Percentiles rank a stretch among this genome's conserved stretches.
These are phyloP conservation scores for Citrullus amarus DNA, from an alignment of 306 rosid species.

Conservation along the genomic window DNA sequence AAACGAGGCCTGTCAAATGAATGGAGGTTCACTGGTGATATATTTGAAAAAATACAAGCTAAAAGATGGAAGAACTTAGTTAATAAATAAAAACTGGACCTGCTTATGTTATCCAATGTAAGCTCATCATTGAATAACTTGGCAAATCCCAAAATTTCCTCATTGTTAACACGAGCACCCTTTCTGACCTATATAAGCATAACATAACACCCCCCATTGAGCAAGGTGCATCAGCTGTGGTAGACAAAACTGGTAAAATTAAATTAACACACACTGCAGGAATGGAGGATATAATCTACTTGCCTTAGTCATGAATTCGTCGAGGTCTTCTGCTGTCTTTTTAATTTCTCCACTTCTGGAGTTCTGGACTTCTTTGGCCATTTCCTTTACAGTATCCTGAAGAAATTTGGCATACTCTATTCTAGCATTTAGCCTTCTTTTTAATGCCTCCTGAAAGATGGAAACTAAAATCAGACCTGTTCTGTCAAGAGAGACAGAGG, in stretches of 20 bases:
- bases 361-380: conserved; percentile 96
- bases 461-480: neutral
- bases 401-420: conserved; percentile 93
- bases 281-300: neutral
- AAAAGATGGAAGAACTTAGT: neutral
- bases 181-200: conserved; percentile 54
- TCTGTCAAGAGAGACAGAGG: neutral
- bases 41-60: neutral
- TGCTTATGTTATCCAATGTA: conserved; percentile 90
- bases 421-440: conserved; percentile 83
- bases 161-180: conserved; percentile 68
- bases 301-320: conserved; percentile 64
- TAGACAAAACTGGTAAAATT: neutral
- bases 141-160: conserved; percentile 91
- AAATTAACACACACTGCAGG: neutral
- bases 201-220: conserved; percentile 1
- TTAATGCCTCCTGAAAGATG: conserved; percentile 64
- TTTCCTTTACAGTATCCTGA: conserved; percentile 94
- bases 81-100: conserved; percentile 28
- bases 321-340: conserved; percentile 92
- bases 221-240: neutral
- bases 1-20: conserved; percentile 65
- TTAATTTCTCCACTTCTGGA: conserved; percentile 80
- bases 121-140: conserved; percentile 95
- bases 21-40: neutral